phyloP scores from a whole-genome alignment of 2,329 filamentous ascomycete species.

The Epichloe coenophiala region DNA sequence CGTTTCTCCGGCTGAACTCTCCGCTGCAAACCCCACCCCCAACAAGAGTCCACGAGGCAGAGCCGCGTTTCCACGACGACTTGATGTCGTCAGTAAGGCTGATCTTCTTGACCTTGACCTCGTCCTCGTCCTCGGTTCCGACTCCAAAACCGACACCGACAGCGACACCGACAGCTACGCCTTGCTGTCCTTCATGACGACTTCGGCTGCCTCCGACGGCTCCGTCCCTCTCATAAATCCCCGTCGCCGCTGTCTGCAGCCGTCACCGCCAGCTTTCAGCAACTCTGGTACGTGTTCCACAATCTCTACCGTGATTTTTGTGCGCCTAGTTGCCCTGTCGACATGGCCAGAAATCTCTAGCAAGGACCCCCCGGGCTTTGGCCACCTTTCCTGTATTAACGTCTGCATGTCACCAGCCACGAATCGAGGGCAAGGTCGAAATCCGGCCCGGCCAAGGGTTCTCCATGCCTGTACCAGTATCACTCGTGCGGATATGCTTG shows the following conservation, averaged over 20 bases:
- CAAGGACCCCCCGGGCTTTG: too few species aligned
- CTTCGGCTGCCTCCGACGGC: neutral
- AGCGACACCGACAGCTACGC: neutral
- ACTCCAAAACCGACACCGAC: neutral
- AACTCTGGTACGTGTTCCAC: slow-evolving; percentile 60
- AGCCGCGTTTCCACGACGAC: neutral
- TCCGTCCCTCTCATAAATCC: neutral
- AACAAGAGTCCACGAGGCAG: neutral
- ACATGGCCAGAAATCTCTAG: too few species aligned
- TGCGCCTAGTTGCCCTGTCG: too few species aligned
- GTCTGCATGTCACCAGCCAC: slow-evolving; percentile 46
- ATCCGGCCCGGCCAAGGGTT: slow-evolving; percentile 76
- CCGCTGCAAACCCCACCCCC: too few species aligned
- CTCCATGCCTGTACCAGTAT: slow-evolving; percentile 80
- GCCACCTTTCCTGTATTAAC: neutral
- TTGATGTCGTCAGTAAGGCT: slow-evolving; percentile 1
- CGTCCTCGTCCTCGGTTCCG: neutral
- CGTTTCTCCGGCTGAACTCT: too few species aligned
- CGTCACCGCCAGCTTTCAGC: slow-evolving; percentile 42
- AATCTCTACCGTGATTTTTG: slow-evolving; percentile 7
- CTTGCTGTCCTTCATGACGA: neutral
- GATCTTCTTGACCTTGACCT: neutral
- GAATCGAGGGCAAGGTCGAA: slow-evolving; percentile 96
- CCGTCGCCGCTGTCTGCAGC: neutral
- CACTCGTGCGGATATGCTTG: slow-evolving; percentile 85